These are phyloP conservation scores for Teratosphaeria viscida DNA, from an alignment of 2,329 filamentous ascomycete genomes.

Conservation along the genomic window DNA sequence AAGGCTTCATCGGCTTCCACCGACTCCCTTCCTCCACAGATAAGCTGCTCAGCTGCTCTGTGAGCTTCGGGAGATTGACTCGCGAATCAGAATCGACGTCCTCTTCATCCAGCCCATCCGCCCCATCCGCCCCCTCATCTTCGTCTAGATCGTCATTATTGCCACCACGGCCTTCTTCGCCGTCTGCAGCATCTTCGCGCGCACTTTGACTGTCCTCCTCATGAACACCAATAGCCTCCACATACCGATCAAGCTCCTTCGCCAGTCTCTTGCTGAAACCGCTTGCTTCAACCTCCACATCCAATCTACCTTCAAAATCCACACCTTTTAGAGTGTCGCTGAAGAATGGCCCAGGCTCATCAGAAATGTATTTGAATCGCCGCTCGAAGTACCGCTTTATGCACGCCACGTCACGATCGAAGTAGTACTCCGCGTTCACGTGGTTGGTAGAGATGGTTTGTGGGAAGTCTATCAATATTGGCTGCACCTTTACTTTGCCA, in stretches of 20 bases:
- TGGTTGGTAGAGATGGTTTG: conserved; percentile 98
- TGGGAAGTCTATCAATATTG: conserved; percentile 91
- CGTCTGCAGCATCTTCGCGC: conserved; percentile 18
- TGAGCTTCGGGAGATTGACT: conserved; percentile 14
- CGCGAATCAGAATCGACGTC: conserved; percentile 8
- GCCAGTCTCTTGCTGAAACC: conserved; percentile 96
- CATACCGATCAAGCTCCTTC: conserved; percentile 84
- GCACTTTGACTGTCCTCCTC: conserved; percentile 32
- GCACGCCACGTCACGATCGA: conserved; percentile 89
- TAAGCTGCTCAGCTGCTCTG: conserved; percentile 14
- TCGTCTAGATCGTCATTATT: conserved; percentile 8
- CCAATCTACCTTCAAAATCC: conserved; percentile 59
- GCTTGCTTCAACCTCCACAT: conserved; percentile 81
- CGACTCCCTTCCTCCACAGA: conserved; percentile 8
- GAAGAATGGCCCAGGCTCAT: conserved; percentile 75
- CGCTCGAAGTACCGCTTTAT: conserved; percentile 90
- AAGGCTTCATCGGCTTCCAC: conserved; percentile 7
- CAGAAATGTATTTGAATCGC: conserved; percentile 76
- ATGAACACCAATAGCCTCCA: conserved; percentile 56
- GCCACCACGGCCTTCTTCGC: conserved; percentile 5
- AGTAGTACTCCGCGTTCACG: conserved; percentile 89
- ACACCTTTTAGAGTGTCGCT: conserved; percentile 69
- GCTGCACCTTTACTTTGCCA: conserved; percentile 48
- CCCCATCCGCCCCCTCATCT: conserved; percentile 2
- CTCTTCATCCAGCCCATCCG: conserved; percentile 4